Evolutionary conservation across 1,284 basidiomycete genomes (phyloP).

Genomic region (Papiliotrema terrestris): DNA sequence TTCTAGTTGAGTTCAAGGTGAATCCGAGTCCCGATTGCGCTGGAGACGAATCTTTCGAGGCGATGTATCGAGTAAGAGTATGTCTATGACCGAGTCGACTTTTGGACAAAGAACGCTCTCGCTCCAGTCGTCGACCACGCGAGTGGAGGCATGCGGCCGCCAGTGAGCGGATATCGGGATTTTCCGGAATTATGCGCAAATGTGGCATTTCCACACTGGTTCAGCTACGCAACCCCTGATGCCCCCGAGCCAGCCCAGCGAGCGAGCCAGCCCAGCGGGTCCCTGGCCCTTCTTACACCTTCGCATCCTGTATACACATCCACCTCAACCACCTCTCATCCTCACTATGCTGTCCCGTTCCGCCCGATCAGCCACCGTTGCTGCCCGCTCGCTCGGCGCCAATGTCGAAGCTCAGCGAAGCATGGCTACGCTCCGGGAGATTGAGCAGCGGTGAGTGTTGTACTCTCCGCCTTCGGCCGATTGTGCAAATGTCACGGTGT

Average conservation of each 20-base stretch:
- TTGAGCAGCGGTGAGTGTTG: conserved; percentile 69
- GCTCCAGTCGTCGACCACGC: too few relatives aligned
- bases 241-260: background rate
- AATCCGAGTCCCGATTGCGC: background rate
- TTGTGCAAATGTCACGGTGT: background rate
- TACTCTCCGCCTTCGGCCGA: background rate
- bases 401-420: conserved; percentile 59
- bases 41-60: background rate
- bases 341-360: conserved; percentile 55
- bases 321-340: conserved; percentile 15
- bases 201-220: conserved; percentile 5
- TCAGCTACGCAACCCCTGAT: background rate
- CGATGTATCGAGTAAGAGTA: background rate
- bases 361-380: conserved; percentile 59
- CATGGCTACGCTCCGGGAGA: conserved; percentile 96
- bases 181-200: background rate
- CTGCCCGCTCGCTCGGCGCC: conserved; percentile 42
- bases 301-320: conserved; percentile 14
- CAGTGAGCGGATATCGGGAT: background rate
- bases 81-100: background rate
- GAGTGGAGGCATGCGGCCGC: too few relatives aligned
- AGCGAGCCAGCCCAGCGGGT: background rate
- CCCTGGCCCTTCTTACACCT: background rate
- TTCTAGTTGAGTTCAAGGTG: background rate
- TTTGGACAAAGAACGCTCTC: background rate